These are phyloP conservation scores for Aegilops umbellulata DNA, from an alignment of 176 grass and related monocot species.

Conservation along the genomic window DNA sequence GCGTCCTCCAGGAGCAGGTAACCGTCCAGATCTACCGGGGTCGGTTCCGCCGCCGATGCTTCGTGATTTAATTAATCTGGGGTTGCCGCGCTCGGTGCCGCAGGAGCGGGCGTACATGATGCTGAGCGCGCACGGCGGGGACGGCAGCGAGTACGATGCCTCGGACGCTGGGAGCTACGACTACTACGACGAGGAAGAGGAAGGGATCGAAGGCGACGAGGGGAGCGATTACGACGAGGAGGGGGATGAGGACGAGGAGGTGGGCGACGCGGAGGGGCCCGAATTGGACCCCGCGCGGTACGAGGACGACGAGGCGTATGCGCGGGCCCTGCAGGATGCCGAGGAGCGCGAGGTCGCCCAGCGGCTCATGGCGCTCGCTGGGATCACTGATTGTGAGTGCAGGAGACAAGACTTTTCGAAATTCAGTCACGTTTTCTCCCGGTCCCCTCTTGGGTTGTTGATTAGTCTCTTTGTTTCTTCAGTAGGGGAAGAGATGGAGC, in stretches of 20 bases:
- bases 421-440: not conserved
- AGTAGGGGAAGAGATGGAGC: constrained; percentile 61
- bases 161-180: constrained; percentile 64
- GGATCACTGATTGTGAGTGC: constrained; percentile 64
- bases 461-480: not conserved
- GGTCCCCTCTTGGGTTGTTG: not conserved
- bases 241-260: constrained; percentile 42
- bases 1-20: constrained; percentile 94
- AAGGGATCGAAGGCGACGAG: constrained; percentile 8
- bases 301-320: constrained; percentile 73
- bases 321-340: constrained; percentile 70
- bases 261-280: constrained; percentile 18
- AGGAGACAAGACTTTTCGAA: not conserved
- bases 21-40: not conserved
- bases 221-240: constrained; percentile 29
- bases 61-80: not conserved
- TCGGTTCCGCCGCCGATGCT: not conserved
- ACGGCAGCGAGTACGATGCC: constrained; percentile 64
- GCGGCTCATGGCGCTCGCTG: constrained; percentile 73
- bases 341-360: constrained; percentile 65
- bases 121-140: constrained; percentile 51
- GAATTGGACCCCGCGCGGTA: constrained; percentile 39
- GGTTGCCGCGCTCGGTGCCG: not conserved
- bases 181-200: constrained; percentile 41
- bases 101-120: constrained; percentile 97